Evolutionary conservation across 1,284 basidiomycete species (phyloP).

Genomic region (Sanghuangporus sanghuang): DNA sequence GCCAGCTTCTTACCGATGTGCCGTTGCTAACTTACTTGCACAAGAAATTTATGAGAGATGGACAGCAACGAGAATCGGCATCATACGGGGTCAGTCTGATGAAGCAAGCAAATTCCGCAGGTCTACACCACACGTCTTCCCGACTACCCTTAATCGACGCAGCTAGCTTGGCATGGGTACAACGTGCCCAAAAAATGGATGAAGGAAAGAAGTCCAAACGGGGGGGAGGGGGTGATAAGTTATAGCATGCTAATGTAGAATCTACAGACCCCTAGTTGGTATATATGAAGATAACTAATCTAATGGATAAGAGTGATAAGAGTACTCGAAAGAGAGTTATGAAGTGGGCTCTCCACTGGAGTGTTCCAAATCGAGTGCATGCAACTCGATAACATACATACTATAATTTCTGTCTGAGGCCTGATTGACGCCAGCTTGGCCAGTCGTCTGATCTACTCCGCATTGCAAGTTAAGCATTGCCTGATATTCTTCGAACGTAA

Average conservation of each 20-base stretch:
- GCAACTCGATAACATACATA: slow-evolving; percentile 78
- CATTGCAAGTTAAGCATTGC: slow-evolving; percentile 85
- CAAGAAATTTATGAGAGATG: neutral
- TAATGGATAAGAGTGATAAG: neutral
- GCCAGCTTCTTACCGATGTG: slow-evolving; percentile 47
- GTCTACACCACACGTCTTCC: slow-evolving; percentile 8
- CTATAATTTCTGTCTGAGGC: slow-evolving; percentile 67
- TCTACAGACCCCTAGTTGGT: neutral
- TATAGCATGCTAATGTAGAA: slow-evolving; percentile 7
- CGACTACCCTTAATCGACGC: slow-evolving; percentile 24
- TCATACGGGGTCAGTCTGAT: slow-evolving; percentile 30
- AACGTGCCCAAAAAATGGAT: slow-evolving; percentile 20
- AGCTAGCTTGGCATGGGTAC: slow-evolving; percentile 33
- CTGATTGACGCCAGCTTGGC: slow-evolving; percentile 43
- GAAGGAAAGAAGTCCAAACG: neutral
- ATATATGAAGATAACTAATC: neutral
- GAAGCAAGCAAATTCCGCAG: slow-evolving; percentile 24
- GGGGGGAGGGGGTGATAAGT: slow-evolving; percentile 2
- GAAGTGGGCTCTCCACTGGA: slow-evolving; percentile 20
- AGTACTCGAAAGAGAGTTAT: neutral
- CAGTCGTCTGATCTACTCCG: slow-evolving; percentile 60
- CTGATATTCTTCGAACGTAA: slow-evolving; percentile 88
- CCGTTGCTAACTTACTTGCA: slow-evolving; percentile 44
- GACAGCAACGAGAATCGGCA: slow-evolving; percentile 8
- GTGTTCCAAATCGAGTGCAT: slow-evolving; percentile 67